A percentile compares a stretch with the other conserved stretches of the same genome.
Evolutionary conservation across 495 filamentous ascomycete species (phyloP).

Genomic region (Neohortaea acidophila): DNA sequence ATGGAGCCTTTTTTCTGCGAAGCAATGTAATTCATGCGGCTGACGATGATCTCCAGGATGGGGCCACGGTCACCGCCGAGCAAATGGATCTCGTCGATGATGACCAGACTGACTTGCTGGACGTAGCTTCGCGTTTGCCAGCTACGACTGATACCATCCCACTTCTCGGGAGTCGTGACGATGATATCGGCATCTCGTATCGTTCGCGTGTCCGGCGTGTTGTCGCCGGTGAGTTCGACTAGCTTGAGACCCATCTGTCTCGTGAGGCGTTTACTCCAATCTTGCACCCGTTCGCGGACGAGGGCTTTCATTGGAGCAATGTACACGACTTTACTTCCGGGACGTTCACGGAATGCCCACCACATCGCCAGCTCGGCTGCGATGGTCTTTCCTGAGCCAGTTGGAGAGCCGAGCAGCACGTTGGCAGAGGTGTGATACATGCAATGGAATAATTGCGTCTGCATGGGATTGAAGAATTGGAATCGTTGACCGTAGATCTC

Average conservation of each 20-base stretch:
- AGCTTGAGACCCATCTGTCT: constrained; percentile 72
- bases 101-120: constrained; percentile 83
- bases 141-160: constrained; percentile 96
- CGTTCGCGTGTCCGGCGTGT: constrained; percentile 88
- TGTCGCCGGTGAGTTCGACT: constrained; percentile 95
- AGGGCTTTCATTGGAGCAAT: constrained; percentile 99
- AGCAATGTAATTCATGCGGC: constrained; percentile 98
- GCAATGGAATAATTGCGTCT: constrained; percentile 93
- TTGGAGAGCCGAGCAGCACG: constrained; percentile 90
- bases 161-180: constrained; percentile 96
- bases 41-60: constrained; percentile 98
- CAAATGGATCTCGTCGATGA: constrained; percentile 97
- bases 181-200: constrained; percentile 95
- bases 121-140: constrained; percentile 97
- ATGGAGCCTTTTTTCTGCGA: constrained; percentile 79
- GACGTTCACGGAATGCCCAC: constrained; percentile 95
- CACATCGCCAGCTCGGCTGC: constrained; percentile 98
- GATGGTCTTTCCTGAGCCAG: constrained; percentile 92
- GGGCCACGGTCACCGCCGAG: constrained; percentile 90
- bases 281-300: constrained; percentile 88
- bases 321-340: constrained; percentile 95
- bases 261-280: constrained; percentile 81
- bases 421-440: constrained; percentile 85
- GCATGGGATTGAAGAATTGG: constrained; percentile 97
- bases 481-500: constrained; percentile 80